Percentiles rank a stretch among this genome's conserved stretches.
phyloP scores from a whole-genome alignment of 2,329 filamentous ascomycete species.

The Aspergillus uvarum region DNA sequence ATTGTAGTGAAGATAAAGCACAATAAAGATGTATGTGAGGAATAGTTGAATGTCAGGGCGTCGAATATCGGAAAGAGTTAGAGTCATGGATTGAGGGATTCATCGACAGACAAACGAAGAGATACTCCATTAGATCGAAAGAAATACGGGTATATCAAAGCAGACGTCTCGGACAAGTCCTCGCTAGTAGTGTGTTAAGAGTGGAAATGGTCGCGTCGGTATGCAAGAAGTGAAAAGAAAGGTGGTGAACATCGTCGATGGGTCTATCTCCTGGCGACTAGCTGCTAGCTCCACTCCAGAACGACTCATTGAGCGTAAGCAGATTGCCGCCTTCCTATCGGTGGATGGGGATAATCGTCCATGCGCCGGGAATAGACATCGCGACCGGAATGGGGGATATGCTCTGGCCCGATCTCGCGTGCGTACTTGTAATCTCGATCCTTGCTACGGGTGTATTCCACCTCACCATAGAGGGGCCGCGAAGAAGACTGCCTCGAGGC shows the following conservation, averaged over 20 bases:
- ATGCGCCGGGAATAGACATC: constrained; percentile 20
- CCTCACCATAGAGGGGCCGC: constrained; percentile 23
- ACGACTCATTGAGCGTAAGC: constrained; percentile 13
- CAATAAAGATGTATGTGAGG: background rate
- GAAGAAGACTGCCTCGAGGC: constrained; percentile 11
- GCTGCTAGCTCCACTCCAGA: too few relatives aligned
- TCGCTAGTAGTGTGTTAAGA: background rate
- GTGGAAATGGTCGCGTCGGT: background rate
- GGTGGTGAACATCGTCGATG: too few relatives aligned
- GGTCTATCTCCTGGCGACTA: too few relatives aligned
- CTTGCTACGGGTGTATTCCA: constrained; percentile 24
- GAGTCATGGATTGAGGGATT: background rate
- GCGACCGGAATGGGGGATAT: constrained; percentile 20
- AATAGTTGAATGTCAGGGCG: background rate
- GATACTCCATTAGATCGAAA: background rate
- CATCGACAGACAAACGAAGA: background rate
- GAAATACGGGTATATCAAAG: background rate
- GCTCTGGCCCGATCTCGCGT: constrained; percentile 28
- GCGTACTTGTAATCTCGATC: constrained; percentile 31
- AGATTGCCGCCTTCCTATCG: constrained; percentile 29
- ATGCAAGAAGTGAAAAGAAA: background rate
- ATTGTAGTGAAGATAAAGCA: background rate
- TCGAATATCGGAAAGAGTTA: background rate
- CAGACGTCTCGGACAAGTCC: background rate
- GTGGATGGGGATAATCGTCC: constrained; percentile 20